Percentiles rank a stretch among this genome's conserved stretches.
phyloP scores from a whole-genome alignment of 2,329 filamentous ascomycete genomes.

The Paecilomyces variotii region DNA sequence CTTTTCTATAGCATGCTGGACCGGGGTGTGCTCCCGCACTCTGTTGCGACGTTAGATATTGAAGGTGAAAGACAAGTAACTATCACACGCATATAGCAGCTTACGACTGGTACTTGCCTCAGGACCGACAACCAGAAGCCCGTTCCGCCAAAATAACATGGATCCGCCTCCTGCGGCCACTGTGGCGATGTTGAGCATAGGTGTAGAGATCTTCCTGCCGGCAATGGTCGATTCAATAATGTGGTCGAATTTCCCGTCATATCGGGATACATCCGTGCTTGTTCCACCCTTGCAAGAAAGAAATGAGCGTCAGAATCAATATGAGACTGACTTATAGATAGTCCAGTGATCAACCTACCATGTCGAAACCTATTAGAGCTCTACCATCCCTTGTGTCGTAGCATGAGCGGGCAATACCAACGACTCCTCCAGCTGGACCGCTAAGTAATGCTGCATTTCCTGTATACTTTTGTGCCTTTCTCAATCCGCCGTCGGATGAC shows the following conservation, averaged over 20 bases:
- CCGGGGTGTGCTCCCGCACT: conserved; percentile 84
- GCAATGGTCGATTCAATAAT: conserved; percentile 89
- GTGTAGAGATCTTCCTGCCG: conserved; percentile 84
- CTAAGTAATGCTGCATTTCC: conserved; percentile 77
- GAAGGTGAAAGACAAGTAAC: neutral
- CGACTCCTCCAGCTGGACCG: conserved; percentile 80
- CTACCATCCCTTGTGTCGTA: conserved; percentile 72
- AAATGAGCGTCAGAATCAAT: conserved; percentile 41
- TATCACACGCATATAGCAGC: neutral
- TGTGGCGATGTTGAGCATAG: conserved; percentile 86
- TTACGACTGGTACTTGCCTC: conserved; percentile 36
- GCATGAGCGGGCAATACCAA: conserved; percentile 64
- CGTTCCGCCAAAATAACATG: conserved; percentile 73
- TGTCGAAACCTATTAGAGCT: conserved; percentile 78
- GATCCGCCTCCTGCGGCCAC: conserved; percentile 72
- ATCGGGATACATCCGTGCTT: conserved; percentile 77
- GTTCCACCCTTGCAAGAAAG: conserved; percentile 87
- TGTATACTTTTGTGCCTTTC: conserved; percentile 53
- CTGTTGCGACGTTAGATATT: conserved; percentile 23
- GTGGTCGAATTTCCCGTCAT: conserved; percentile 79
- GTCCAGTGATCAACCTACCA: conserved; percentile 55
- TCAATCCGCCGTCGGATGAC: conserved; percentile 59
- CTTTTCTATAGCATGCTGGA: conserved; percentile 84
- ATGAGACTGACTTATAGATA: conserved; percentile 73
- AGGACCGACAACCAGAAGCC: conserved; percentile 80